phyloP scores from a whole-genome alignment of 495 filamentous ascomycete species.

The Aspergillus cristatus region DNA sequence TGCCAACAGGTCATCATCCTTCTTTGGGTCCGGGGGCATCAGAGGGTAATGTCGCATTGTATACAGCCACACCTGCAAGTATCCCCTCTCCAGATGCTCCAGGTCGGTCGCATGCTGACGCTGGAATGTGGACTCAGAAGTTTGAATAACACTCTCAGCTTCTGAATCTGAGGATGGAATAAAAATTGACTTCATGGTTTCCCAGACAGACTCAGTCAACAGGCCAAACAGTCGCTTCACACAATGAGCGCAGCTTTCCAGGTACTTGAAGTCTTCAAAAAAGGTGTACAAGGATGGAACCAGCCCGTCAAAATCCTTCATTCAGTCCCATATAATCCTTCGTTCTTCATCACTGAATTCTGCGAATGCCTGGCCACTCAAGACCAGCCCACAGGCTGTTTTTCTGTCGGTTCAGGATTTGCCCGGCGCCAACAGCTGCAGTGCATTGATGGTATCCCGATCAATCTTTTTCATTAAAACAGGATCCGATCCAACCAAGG shows the following conservation, averaged over 20 bases:
- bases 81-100: slow-evolving; percentile 11
- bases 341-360: slow-evolving; percentile 16
- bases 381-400: neutral
- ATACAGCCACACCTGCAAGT: slow-evolving; percentile 20
- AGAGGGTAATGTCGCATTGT: slow-evolving; percentile 18
- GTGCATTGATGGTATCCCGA: too few relatives aligned
- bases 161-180: neutral
- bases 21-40: slow-evolving; percentile 13
- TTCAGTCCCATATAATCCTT: slow-evolving; percentile 8
- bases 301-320: slow-evolving; percentile 11
- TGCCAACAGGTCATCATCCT: slow-evolving; percentile 15
- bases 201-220: slow-evolving; percentile 2
- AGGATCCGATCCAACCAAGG: too few relatives aligned
- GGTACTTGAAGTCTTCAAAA: slow-evolving; percentile 26
- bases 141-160: slow-evolving; percentile 12
- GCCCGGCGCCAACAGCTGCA: too few relatives aligned
- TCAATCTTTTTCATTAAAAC: too few relatives aligned
- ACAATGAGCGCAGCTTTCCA: slow-evolving; percentile 15
- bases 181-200: slow-evolving; percentile 10
- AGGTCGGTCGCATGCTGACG: neutral
- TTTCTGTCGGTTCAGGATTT: slow-evolving; percentile 1
- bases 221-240: slow-evolving; percentile 18
- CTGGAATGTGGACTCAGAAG: slow-evolving; percentile 15
- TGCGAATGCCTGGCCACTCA: slow-evolving; percentile 13
- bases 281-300: slow-evolving; percentile 26